Base-by-base conservation (phyloP, 2,329 filamentous ascomycete genomes). In the Coleophoma eucalyptorum region DNA sequence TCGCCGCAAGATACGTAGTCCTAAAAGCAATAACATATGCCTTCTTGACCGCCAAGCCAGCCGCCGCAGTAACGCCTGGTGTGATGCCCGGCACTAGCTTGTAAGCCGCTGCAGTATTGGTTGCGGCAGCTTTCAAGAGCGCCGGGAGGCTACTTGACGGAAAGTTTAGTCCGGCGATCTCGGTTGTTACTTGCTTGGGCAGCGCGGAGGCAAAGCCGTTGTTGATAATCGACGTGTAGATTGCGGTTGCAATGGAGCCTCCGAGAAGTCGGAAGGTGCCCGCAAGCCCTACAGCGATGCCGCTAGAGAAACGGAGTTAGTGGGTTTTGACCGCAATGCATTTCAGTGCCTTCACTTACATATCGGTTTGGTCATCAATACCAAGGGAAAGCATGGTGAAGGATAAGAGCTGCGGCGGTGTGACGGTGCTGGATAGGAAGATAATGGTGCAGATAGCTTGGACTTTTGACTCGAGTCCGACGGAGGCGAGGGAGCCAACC, bases 211-310 rank as follows among this genome's bases (percentile, higher is more conserved):
- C 52, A 56, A 65, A 67, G 31, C 62, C 56, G 43, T 61, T 65
- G 11, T 63, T 60, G 45, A 64, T 61, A 41, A 71, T 67, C 31
- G 65, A 61, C 1, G 65, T 67, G 60, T 69, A 72, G 49, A 72
- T 69, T 26, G 66, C 67, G 4, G 65, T 69, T 8, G 67, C 67
- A 2, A 71, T 61, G 15, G 69, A 66, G 45, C 69, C 68, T 19
- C 66, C 66, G 26, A 71, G 61, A 4, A 70, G 62, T 12, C 69
- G 63, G 53, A 67, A 68, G 7, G 69, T 70, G 1, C 64, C 63
- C 1, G 64, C 65, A 1, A 70, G 59, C n/a, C 68, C 69, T 33
- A 68, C 66, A 2, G 68, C 67, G 11, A 69, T 59, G 19, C 69
- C 68, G 31, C 61, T 61, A 19, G 10, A 19, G 10, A 15, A 44